These are phyloP conservation scores for Linderniella brevidens DNA, from an alignment of 257 asterid species.

Conservation along the genomic window DNA sequence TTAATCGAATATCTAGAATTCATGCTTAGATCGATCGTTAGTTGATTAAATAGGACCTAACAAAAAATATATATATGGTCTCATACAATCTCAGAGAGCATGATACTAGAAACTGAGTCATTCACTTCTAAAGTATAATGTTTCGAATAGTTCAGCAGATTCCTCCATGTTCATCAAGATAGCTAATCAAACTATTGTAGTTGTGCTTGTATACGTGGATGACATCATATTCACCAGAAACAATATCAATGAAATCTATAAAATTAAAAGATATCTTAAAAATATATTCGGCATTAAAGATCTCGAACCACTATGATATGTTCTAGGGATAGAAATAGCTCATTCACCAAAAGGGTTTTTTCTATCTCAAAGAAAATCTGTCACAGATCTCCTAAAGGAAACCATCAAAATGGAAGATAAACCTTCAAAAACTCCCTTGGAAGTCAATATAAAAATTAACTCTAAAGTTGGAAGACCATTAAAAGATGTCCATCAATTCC, in stretches of 20 bases:
- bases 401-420: neutral
- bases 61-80: neutral
- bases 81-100: neutral
- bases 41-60: no score
- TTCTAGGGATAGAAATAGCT: neutral
- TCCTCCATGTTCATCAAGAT: neutral
- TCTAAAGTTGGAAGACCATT: neutral
- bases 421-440: no score
- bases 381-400: neutral
- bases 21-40: no score
- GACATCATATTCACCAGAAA: neutral
- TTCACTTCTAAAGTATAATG: neutral
- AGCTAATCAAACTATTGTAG: neutral
- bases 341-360: neutral
- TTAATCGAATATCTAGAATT: no score
- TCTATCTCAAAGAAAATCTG: neutral
- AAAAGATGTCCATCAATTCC: neutral
- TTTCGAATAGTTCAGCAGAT: neutral
- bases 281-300: neutral
- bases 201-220: neutral
- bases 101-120: neutral
- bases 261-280: neutral
- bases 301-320: neutral
- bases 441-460: neutral
- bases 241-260: neutral